Conservation (phyloP, 352 stramenopile genomes). For the Phytophthora sp. region DNA sequence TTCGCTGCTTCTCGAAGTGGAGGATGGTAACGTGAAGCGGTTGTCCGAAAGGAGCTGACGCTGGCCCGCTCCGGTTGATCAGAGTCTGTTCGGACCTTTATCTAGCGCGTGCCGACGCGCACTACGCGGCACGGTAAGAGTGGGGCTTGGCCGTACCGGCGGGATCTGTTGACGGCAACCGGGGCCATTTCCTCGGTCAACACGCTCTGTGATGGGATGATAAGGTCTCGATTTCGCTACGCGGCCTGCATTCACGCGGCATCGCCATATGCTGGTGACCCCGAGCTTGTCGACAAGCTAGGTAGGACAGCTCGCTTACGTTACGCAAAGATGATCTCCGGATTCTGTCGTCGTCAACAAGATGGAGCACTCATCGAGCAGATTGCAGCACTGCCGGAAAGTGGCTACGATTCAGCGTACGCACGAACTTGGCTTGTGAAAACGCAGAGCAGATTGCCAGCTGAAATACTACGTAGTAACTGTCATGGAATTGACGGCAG, state of each 20-base stretch:
- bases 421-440: too few relatives aligned
- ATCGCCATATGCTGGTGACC: conserved; percentile 21
- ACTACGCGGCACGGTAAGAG: neutral
- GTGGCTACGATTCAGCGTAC: too few relatives aligned
- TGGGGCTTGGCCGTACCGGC: neutral
- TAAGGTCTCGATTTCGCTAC: conserved; percentile 20
- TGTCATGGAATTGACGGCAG: too few relatives aligned
- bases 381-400: neutral
- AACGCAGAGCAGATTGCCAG: too few relatives aligned
- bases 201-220: conserved; percentile 20
- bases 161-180: neutral
- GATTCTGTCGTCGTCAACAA: conserved; percentile 17
- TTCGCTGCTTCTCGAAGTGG: conserved; percentile 6
- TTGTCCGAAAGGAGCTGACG: too few relatives aligned
- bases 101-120: conserved; percentile 9
- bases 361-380: too few relatives aligned
- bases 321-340: conserved; percentile 27
- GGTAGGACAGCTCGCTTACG: too few relatives aligned
- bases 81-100: too few relatives aligned
- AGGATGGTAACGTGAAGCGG: conserved; percentile 10
- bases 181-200: neutral
- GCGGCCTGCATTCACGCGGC: conserved; percentile 13
- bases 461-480: too few relatives aligned
- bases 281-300: conserved; percentile 25
- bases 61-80: too few relatives aligned